These are phyloP conservation scores for Pleurotus platypus DNA, from an alignment of 768 basidiomycete genomes.

Conservation along the genomic window DNA sequence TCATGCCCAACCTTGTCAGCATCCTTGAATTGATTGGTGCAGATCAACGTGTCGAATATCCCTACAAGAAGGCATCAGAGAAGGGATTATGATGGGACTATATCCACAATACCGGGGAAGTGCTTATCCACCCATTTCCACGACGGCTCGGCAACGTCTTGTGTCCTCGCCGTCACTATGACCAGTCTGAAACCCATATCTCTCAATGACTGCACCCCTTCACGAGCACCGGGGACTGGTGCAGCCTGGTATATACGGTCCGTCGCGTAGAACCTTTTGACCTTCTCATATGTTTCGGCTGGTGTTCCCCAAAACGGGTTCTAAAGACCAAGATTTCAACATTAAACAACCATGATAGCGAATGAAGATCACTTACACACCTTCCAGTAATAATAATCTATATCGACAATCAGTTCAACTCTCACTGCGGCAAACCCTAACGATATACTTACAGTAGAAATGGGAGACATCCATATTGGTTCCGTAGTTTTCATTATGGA, in stretches of 20 bases:
- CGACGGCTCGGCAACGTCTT: conserved; percentile 51
- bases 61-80: conserved; percentile 20
- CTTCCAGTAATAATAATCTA: conserved; percentile 79
- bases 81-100: not conserved
- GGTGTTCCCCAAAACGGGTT: conserved; percentile 63
- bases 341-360: not conserved
- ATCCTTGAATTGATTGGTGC: conserved; percentile 70
- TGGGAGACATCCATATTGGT: conserved; percentile 51
- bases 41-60: conserved; percentile 58
- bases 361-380: conserved; percentile 23
- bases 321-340: conserved; percentile 18
- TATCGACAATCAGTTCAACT: not conserved
- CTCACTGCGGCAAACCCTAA: not conserved
- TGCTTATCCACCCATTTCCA: conserved; percentile 65
- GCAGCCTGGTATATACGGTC: conserved; percentile 41
- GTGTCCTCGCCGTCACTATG: conserved; percentile 71
- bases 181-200: conserved; percentile 66
- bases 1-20: conserved; percentile 40
- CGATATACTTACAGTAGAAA: conserved; percentile 52
- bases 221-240: conserved; percentile 59
- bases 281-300: conserved; percentile 54
- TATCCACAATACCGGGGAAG: conserved; percentile 49
- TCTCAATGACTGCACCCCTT: conserved; percentile 52
- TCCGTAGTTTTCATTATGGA: conserved; percentile 63
- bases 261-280: conserved; percentile 54